Percentiles rank a stretch among this genome's conserved stretches.
These are phyloP conservation scores for Trichosporon coremiiforme DNA, from an alignment of 1,284 basidiomycete genomes.

Conservation along the genomic window DNA sequence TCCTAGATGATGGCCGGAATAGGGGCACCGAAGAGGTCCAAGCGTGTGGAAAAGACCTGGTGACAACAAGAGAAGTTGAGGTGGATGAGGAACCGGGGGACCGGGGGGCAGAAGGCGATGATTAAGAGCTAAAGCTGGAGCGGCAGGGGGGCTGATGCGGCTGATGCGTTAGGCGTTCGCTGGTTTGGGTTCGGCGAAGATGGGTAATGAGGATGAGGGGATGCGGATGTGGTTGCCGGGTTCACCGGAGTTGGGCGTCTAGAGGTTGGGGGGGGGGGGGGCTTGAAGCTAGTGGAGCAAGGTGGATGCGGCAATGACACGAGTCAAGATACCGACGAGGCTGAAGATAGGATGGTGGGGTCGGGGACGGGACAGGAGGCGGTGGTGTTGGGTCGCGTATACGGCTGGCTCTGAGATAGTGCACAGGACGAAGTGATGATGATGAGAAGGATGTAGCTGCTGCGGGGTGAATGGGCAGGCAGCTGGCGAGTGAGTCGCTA, in stretches of 20 bases:
- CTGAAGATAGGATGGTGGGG: background rate
- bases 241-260: slow-evolving; percentile 9
- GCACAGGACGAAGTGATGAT: background rate
- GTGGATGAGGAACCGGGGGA: background rate
- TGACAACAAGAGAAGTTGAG: slow-evolving; percentile 11
- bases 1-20: background rate
- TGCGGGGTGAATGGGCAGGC: background rate
- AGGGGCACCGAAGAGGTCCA: slow-evolving; percentile 12
- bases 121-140: slow-evolving; percentile 2
- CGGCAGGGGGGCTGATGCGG: background rate
- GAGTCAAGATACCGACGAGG: background rate
- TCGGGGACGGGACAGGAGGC: background rate
- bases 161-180: background rate
- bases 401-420: background rate
- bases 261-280: background rate
- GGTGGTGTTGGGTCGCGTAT: background rate
- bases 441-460: background rate
- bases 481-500: slow-evolving; percentile 1
- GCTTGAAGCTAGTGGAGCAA: slow-evolving; percentile 6
- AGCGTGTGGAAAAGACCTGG: background rate
- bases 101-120: background rate
- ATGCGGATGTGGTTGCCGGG: background rate
- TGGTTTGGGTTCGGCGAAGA: background rate
- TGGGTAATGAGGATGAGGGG: background rate
- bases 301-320: slow-evolving; percentile 8